Evolutionary conservation across 306 rosid species (phyloP), one percentile per base, ranked within the genome.

Genomic region (Lathyrus sativus): DNA sequence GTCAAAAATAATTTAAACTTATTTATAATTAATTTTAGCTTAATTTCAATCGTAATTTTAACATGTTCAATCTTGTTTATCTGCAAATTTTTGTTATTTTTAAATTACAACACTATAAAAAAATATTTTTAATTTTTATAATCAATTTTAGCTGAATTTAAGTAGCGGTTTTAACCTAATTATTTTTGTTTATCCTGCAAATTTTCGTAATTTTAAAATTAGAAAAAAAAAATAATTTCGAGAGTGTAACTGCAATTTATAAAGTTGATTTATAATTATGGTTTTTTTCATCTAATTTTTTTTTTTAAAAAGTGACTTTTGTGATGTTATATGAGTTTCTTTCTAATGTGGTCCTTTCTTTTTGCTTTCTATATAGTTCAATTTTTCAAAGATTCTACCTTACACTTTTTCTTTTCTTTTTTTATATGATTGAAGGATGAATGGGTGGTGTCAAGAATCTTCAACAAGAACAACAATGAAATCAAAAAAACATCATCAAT

Each of bases 381-480:
- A 56, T 70, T 65, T 63, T 63, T 73, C 65, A 29, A 38, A 74
- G 65, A 81, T 69, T 66, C 74, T 77, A 46, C 24, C 68, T 19
- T 26, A 43, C 39, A 24, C 60, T 41, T 13, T 46, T n/a, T n/a
- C n/a, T n/a, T n/a, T n/a, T n/a, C n/a, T n/a, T n/a, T 55, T 53
- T 61, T 0, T 51, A 11, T 68, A 10, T 17, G 17, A n/a, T 73
- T 28, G 48, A 80, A 92, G 98, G 88, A 86, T 41, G 98, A 87
- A 79, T 92, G 98, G 98, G 98, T 86, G 31, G 98, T 92, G 7
- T 79, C 83, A 83, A 85, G 83, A 51, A 83, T 92, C 60, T 76
- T 86, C 74, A 89, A 86, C 81, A 92, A 89, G 85, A 85, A 41
- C 79, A 66, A 66, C 80, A 62, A 50, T 4, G 88, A 74, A 28